phyloP scores from a whole-genome alignment of 768 basidiomycete genomes.

The Macrolepiota albuminosa region DNA sequence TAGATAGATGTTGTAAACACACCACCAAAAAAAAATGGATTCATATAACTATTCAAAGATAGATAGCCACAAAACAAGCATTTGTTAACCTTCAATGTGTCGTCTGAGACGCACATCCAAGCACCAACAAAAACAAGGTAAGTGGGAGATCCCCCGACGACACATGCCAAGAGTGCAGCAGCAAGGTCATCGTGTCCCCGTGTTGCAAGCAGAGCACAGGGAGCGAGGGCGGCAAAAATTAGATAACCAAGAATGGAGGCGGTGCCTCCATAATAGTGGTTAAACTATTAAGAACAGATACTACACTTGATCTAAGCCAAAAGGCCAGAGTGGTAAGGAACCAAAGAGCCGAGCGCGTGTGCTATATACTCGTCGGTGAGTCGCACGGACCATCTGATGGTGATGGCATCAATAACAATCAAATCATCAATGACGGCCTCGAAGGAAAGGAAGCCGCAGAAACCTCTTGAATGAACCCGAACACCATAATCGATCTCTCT shows the following conservation, averaged over 20 bases:
- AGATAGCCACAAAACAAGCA: slow-evolving; percentile 3
- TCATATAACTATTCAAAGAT: background rate
- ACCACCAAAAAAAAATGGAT: background rate
- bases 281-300: slow-evolving; percentile 92
- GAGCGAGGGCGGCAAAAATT: slow-evolving; percentile 49
- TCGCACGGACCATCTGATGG: slow-evolving; percentile 15
- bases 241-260: slow-evolving; percentile 52
- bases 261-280: slow-evolving; percentile 57
- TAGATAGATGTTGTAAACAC: too few relatives aligned
- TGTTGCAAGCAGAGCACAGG: slow-evolving; percentile 59
- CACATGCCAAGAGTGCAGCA: slow-evolving; percentile 54
- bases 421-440: background rate
- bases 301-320: slow-evolving; percentile 98
- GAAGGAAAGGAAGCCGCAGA: background rate
- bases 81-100: slow-evolving; percentile 10
- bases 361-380: slow-evolving; percentile 1
- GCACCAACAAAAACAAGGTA: slow-evolving; percentile 12
- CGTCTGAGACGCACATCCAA: slow-evolving; percentile 8
- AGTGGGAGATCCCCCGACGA: slow-evolving; percentile 52
- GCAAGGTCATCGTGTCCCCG: slow-evolving; percentile 52
- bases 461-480: slow-evolving; percentile 5
- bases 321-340: slow-evolving; percentile 84
- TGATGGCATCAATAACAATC: background rate
- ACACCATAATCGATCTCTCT: slow-evolving; percentile 47
- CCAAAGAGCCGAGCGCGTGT: background rate